These are phyloP conservation scores for Tinospora cordifolia DNA, from an alignment of 164 flowering plant genomes.

Conservation along the genomic window DNA sequence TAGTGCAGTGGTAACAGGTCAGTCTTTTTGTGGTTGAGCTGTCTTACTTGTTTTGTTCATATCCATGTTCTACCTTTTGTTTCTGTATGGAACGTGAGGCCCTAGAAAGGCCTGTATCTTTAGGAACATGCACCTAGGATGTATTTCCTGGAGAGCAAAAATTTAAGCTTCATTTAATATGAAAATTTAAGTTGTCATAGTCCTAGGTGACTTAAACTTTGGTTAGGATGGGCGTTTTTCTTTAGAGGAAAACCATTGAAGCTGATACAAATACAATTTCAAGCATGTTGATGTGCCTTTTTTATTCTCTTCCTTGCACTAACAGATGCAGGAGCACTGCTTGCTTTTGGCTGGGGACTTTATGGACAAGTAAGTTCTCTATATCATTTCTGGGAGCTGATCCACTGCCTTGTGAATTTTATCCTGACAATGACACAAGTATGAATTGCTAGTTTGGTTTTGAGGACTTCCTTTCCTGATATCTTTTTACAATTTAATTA, in stretches of 20 bases:
- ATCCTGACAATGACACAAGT: background rate
- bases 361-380: slow-evolving; percentile 79
- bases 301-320: background rate
- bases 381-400: background rate
- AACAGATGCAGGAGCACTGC: slow-evolving; percentile 88
- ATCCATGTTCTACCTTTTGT: background rate
- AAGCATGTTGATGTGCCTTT: background rate
- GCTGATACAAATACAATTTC: background rate
- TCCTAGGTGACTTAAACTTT: background rate
- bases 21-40: slow-evolving; percentile 9
- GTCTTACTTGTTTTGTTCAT: background rate
- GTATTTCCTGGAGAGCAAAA: background rate
- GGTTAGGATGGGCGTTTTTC: no score
- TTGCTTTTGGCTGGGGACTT: slow-evolving; percentile 98
- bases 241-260: no score
- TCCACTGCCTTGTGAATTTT: background rate
- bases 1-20: slow-evolving; percentile 90
- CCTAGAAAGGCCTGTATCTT: background rate
- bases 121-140: background rate
- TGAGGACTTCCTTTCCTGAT: background rate
- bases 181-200: background rate
- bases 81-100: background rate
- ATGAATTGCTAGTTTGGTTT: background rate
- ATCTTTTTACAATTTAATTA: background rate
- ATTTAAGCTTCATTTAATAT: background rate